Conservation (phyloP, 2,329 filamentous ascomycete species). For the Tolypocladium guangdongense region DNA sequence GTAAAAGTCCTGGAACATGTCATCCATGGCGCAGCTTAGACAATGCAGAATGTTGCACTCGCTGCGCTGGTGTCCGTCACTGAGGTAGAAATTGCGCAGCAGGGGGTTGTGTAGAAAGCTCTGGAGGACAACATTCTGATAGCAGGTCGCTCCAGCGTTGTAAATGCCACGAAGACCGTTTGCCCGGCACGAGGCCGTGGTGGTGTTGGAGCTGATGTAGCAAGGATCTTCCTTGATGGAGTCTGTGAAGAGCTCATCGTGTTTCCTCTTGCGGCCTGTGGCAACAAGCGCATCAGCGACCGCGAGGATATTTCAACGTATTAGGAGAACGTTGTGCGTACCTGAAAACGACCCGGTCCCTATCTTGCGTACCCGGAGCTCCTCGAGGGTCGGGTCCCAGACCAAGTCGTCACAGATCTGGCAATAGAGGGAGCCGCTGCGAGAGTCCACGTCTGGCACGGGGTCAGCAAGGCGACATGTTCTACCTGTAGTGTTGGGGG, state of each 20-base stretch:
- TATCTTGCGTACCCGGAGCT: constrained; percentile 59
- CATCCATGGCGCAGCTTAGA: constrained; percentile 60
- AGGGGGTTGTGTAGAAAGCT: constrained; percentile 89
- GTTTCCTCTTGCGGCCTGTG: constrained; percentile 61
- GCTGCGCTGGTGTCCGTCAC: constrained; percentile 72
- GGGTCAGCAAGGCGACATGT: constrained; percentile 12
- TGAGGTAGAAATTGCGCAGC: constrained; percentile 82
- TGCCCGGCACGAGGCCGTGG: constrained; percentile 69
- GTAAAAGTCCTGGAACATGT: constrained; percentile 64
- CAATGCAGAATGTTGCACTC: constrained; percentile 58
- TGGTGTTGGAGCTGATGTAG: constrained; percentile 70
- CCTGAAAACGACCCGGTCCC: constrained; percentile 55
- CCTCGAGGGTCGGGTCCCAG: constrained; percentile 72
- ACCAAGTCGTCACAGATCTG: constrained; percentile 75
- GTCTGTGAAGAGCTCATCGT: constrained; percentile 58
- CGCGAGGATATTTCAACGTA: neutral
- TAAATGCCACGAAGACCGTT: constrained; percentile 86
- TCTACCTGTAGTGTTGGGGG: neutral
- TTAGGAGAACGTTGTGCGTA: constrained; percentile 22
- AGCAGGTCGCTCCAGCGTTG: constrained; percentile 97
- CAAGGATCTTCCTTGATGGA: constrained; percentile 59
- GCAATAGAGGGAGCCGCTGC: constrained; percentile 65
- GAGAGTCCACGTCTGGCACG: constrained; percentile 61
- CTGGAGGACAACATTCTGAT: constrained; percentile 93
- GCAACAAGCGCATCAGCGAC: neutral